These are phyloP conservation scores for Durotheca rogersii DNA, from an alignment of 495 filamentous ascomycete species.

Conservation along the genomic window DNA sequence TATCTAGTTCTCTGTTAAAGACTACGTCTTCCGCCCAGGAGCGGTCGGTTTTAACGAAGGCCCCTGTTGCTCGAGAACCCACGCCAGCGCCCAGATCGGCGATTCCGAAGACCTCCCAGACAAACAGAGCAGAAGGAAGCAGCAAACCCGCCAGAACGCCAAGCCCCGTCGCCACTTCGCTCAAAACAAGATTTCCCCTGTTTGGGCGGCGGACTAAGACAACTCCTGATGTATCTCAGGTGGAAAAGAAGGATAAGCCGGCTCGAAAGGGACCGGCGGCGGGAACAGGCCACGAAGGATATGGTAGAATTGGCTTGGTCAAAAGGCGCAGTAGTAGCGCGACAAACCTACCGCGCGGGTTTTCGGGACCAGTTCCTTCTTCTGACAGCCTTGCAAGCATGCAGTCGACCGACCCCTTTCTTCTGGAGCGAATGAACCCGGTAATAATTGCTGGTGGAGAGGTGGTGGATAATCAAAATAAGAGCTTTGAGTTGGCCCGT, in stretches of 20 bases:
- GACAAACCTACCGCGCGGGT: constrained; percentile 44
- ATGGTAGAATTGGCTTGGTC: constrained; percentile 67
- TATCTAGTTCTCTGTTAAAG: constrained; percentile 34
- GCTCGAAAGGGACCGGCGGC: constrained; percentile 80
- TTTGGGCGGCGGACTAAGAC: constrained; percentile 74
- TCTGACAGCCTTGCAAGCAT: constrained; percentile 49
- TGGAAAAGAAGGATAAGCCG: constrained; percentile 56
- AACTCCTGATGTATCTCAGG: constrained; percentile 50
- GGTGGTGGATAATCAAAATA: constrained; percentile 58
- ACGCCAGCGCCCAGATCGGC: constrained; percentile 41
- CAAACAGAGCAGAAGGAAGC: constrained; percentile 36
- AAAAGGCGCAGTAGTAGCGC: constrained; percentile 62
- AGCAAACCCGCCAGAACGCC: constrained; percentile 45
- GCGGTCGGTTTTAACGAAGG: constrained; percentile 27
- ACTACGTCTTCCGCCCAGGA: constrained; percentile 31
- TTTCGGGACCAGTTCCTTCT: constrained; percentile 50
- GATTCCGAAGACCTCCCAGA: constrained; percentile 17
- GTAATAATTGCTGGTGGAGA: constrained; percentile 82
- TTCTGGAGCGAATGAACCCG: constrained; percentile 77
- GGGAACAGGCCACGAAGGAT: constrained; percentile 95
- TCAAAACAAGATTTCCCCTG: constrained; percentile 66
- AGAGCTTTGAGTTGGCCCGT: constrained; percentile 53
- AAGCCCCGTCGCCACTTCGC: constrained; percentile 47
- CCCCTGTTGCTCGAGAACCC: constrained; percentile 39
- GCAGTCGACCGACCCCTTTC: constrained; percentile 50